Evolutionary conservation across 2,329 filamentous ascomycete genomes (phyloP).

Genomic region (Botrytis porri): DNA sequence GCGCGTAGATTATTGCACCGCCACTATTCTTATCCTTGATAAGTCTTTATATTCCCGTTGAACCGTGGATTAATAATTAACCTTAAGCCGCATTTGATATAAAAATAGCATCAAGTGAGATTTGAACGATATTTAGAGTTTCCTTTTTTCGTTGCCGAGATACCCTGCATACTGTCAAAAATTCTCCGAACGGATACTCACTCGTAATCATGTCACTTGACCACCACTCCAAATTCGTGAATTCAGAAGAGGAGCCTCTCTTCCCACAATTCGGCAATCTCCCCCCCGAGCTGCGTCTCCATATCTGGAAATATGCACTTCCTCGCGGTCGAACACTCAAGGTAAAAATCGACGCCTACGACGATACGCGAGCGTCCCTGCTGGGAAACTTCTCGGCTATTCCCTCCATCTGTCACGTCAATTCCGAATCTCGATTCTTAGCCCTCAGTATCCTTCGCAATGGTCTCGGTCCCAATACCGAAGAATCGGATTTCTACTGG

Average conservation of each 20-base stretch:
- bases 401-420: constrained; percentile 23
- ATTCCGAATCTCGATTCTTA: constrained; percentile 15
- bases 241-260: not conserved
- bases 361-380: not conserved
- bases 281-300: constrained; percentile 5
- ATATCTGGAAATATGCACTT: not conserved
- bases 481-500: constrained; percentile 8
- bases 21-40: not conserved
- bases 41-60: not conserved
- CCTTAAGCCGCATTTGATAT: not conserved
- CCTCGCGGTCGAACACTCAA: not conserved
- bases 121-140: not conserved
- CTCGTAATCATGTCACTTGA: not conserved
- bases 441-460: not conserved
- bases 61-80: not conserved
- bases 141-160: not conserved
- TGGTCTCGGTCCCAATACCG: not conserved
- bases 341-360: constrained; percentile 2
- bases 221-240: fast-evolving
- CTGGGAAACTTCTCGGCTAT: constrained; percentile 22
- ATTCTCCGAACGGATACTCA: too few species aligned
- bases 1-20: not conserved
- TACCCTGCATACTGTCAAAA: not conserved
- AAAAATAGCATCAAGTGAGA: not conserved
- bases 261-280: not conserved